Conservation (phyloP, 129 eudicot genomes). For the Deinandra increscens region DNA sequence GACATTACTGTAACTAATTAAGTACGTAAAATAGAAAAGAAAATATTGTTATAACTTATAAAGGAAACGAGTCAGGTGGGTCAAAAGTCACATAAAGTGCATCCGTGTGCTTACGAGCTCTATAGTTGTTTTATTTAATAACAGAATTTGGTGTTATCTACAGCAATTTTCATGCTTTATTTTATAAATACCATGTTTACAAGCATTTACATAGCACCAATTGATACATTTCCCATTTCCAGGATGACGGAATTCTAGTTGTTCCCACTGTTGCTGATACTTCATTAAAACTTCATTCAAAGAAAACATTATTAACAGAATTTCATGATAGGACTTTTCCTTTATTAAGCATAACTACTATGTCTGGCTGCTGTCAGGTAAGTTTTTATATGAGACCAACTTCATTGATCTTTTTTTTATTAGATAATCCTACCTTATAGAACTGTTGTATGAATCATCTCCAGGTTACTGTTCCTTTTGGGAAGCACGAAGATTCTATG, state of each 20-base stretch:
- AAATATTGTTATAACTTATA: neutral
- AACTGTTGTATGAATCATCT: neutral
- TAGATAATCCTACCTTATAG: neutral
- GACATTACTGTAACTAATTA: neutral
- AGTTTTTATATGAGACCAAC: neutral
- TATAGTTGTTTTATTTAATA: neutral
- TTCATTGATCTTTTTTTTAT: neutral
- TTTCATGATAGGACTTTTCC: constrained; percentile 60
- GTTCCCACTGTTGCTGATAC: constrained; percentile 80
- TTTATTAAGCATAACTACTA: constrained; percentile 66
- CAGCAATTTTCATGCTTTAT: neutral
- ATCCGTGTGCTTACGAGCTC: neutral
- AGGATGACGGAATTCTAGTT: constrained; percentile 89
- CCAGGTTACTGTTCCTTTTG: constrained; percentile 79
- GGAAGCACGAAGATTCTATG: constrained; percentile 61
- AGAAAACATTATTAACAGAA: constrained; percentile 51
- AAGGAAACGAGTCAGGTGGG: neutral
- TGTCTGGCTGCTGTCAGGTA: constrained; percentile 99
- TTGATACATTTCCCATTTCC: constrained; percentile 3
- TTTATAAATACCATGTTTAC: constrained; percentile 5
- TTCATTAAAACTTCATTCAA: constrained; percentile 56
- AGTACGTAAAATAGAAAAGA: neutral
- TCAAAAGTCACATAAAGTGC: neutral
- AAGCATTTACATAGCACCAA: constrained; percentile 13
- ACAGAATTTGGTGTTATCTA: neutral